Evolutionary conservation across 2,329 filamentous ascomycete genomes (phyloP), one percentile per base, ranked within the genome.

Genomic region (Fusarium irregulare): DNA sequence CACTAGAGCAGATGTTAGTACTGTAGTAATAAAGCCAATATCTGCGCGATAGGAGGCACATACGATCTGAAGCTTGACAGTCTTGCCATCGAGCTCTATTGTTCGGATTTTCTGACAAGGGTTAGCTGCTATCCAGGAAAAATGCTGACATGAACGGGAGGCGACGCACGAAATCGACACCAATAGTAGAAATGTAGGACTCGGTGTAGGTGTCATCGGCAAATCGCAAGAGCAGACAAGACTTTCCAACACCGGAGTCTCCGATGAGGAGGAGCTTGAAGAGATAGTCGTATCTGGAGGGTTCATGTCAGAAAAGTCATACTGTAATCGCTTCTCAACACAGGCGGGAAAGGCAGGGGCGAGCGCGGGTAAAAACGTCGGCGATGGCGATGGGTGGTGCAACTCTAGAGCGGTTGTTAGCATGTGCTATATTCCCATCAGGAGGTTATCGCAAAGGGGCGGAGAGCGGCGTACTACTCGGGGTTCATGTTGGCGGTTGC

Each of bases 251-350:
- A 90, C 96, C 96, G 83, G 96, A 99, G 83, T 99, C 96, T 84
- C 96, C 96, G 90, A 99, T 99, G 87, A 99, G 95, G 84, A 99
- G 93, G 75, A 99, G 94, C 91, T 99, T 99, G 91, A 99, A 99
- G 80, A 99, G 94, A 84, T 99, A 99, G 83, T 99, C 96, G 92
- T 99, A 99, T 96, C 96, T 98, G 80, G 56, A 57, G 57, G 54
- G 58, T 64, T 60, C 21, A 55, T 34, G 75, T 79, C 66, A 79
- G 76, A 72, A 67, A 64, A 63, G 54, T 27, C 40, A 74, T 66
- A 34, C 27, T 30, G 30, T 46, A 25, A 60, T 62, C 61, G 66
- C 54, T 64, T 64, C 60, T 40, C 45, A 27, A 60, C 34, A 28
- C 47, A 16, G 44, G 55, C 18, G 45, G 47, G 23, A 54, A 42